Base-by-base conservation (phyloP, 2,329 filamentous ascomycete genomes). In the Cytospora piceicola region DNA sequence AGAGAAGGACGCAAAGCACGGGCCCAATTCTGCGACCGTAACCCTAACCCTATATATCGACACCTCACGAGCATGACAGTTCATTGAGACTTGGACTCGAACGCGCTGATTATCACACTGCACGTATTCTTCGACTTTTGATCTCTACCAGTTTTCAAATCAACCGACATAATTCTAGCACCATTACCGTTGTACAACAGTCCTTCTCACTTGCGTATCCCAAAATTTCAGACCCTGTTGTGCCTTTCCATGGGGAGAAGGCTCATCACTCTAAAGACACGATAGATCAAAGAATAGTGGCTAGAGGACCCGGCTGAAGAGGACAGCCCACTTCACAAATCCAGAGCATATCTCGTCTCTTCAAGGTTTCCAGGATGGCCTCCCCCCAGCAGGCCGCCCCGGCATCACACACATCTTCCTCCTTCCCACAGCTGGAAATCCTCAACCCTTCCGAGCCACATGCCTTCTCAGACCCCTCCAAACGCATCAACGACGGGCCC, bases 401-500 rank as follows among this genome's bases (percentile, higher is more conserved):
- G 22, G 17, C 53, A 30, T 12, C 53, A 57, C 24, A 39, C 27
- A 32, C 60, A 6, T n/a, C 69, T 17, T n/a, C 67, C 11, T 46
- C 61, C 24, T 73, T 77, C 60, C 75, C 77, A 9, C 74, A 76
- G 65, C 79, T 86, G 52, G 76, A 79, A 65, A 69, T 80, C n/a
- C 77, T 91, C 57, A 81, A 87, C 73, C 73, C 77, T 22, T 75
- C 77, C 22, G 69, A 73, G 24, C 75, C 81, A 12, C 86, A 87
- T 73, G 74, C 70, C 36, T 97, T 97, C 77, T 74, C 81, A 61
- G 79, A 81, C 52, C 95, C 95, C 0, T 75, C 76, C 64, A 99
- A 98, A 77, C 84, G 84, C 73, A 99, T 99, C 79, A 85, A 96
- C 78, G 91, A 95, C 72, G 90, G 90, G 64, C 81, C 89, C 67